phyloP scores from a whole-genome alignment of 2,329 filamentous ascomycete genomes.

The Coleophoma cylindrospora region DNA sequence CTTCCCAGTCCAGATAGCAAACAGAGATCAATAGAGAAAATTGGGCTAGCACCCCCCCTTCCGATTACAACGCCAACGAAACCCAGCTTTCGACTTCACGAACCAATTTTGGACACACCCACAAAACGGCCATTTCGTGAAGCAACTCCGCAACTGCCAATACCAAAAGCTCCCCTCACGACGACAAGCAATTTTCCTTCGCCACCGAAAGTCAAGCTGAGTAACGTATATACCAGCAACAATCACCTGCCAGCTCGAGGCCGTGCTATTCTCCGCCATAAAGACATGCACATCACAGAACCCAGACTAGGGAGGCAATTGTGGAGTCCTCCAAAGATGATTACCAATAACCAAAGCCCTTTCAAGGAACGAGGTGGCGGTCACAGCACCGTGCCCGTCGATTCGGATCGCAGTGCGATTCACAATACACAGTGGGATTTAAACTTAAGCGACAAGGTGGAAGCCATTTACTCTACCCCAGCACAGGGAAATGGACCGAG shows the following conservation, averaged over 20 bases:
- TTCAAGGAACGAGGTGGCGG: background rate
- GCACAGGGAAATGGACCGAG: slow-evolving; percentile 4
- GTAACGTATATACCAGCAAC: background rate
- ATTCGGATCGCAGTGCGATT: background rate
- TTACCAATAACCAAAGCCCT: background rate
- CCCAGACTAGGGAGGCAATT: background rate
- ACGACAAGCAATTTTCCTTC: background rate
- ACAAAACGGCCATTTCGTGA: too few relatives aligned
- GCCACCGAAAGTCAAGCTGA: background rate
- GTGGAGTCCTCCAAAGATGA: background rate
- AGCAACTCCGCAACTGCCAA: too few relatives aligned
- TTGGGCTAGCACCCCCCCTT: background rate
- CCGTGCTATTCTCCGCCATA: background rate
- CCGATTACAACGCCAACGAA: background rate
- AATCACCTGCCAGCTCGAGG: background rate
- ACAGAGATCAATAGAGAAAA: background rate
- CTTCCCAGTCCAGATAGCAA: too few relatives aligned
- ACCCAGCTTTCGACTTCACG: background rate
- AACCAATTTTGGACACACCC: background rate
- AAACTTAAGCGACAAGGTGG: slow-evolving; percentile 16
- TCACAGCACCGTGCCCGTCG: background rate
- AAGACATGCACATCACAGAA: background rate
- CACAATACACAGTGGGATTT: background rate
- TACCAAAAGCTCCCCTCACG: too few relatives aligned
- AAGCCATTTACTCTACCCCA: slow-evolving; percentile 12